Evolutionary conservation across 306 rosid genomes (phyloP), one percentile per base, ranked within the genome.

Genomic region (Vigna hirtella): DNA sequence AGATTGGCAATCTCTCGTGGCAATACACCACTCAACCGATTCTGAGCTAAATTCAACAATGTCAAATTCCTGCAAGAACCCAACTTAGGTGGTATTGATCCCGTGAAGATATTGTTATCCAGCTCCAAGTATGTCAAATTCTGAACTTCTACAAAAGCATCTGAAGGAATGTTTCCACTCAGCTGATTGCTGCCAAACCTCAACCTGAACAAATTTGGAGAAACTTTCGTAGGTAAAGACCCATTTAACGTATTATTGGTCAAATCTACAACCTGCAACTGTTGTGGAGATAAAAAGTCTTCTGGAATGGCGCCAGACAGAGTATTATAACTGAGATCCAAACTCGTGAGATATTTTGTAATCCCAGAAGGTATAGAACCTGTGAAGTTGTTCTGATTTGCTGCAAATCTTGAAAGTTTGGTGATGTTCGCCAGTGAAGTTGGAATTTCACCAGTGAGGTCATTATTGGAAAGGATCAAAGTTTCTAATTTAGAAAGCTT

Each of bases 1-100:
- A 95, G 99, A 40, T 20, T 64, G 5, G 91, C 93, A 70, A 93
- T 71, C 80, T 81, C 48, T 0, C 7, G 40, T 0, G 98, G 99
- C 79, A 95, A 52, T 24, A 1, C 9, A 26, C 97, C 98, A 9
- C 6, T 34, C 43, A 95, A 81, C 0, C 40, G 53, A 73, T 95
- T 95, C 15, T 75, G 79, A 66, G 91, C 93, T 82, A 95, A 86
- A 77, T 84, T 87, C 88, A 95, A 76, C 86, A 95, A 79, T 4
- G 92, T 79, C 82, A 94, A 80, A 0, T 6, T 85, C 76, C 0
- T 14, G 85, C 91, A 89, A 28, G 74, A 85, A 48, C 87, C 81
- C 80, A 94, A 71, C 16, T 17, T 79, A 9, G 69, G 51, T 6
- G 97, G 93, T 80, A 94, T 82, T 0, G 1, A 2, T 65, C 97